Evolutionary conservation across 441 rosid genomes (phyloP).

Genomic region (Erodium trifolium): DNA sequence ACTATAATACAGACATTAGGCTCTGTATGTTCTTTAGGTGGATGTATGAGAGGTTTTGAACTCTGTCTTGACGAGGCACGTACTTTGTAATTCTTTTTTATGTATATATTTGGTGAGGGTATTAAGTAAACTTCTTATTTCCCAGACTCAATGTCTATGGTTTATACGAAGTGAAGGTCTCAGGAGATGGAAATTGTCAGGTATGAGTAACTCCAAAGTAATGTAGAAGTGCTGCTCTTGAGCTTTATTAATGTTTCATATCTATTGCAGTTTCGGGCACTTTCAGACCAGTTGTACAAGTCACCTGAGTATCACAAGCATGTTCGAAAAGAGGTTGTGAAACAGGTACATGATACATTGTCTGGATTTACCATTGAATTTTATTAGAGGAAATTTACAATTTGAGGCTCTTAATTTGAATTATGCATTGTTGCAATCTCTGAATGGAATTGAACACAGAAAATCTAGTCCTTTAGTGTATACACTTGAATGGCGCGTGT

Average conservation of each 20-base stretch:
- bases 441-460: neutral
- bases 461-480: neutral
- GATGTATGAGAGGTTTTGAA: neutral
- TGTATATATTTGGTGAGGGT: slow-evolving; percentile 12
- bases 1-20: slow-evolving; percentile 4
- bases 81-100: slow-evolving; percentile 13
- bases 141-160: slow-evolving; percentile 73
- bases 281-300: slow-evolving; percentile 78
- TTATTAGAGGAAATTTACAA: too few species aligned
- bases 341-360: slow-evolving; percentile 43
- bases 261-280: slow-evolving; percentile 74
- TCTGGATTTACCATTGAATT: too few species aligned
- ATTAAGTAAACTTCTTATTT: slow-evolving; percentile 15
- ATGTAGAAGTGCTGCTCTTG: slow-evolving; percentile 10
- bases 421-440: too few species aligned
- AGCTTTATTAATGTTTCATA: slow-evolving; percentile 4
- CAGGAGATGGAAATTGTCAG: slow-evolving; percentile 98
- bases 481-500: neutral
- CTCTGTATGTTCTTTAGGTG: slow-evolving; percentile 24
- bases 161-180: slow-evolving; percentile 74
- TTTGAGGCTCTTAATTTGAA: too few species aligned
- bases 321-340: slow-evolving; percentile 68
- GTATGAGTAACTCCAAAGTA: slow-evolving; percentile 27
- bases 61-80: neutral
- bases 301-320: slow-evolving; percentile 90